Evolutionary conservation across 169 alveolate genomes (phyloP), one percentile per base, ranked within the genome.

Genomic region (Babesia bigemina): DNA sequence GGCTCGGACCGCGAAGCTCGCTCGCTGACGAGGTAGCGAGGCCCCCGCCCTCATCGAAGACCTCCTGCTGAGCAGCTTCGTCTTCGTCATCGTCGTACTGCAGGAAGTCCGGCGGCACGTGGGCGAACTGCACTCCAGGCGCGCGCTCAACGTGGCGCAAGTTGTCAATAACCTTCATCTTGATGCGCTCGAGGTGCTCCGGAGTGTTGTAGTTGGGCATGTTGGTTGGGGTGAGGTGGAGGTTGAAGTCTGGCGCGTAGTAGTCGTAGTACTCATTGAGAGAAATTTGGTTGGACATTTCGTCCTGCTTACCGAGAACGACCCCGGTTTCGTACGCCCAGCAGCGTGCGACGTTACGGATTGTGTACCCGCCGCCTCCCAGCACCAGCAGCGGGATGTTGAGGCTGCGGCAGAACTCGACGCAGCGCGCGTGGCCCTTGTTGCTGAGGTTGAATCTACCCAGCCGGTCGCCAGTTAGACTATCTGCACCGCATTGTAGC

Each of bases 281-380:
- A 7, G 99, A 97, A 60, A 97, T 94, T 53, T 95, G 94, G 63
- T 93, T 94, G 49, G 96, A 91, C 83, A 97, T 91, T 21, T 95
- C 95, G 65, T 93, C 94, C 53, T 94, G 94, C 28, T 77, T 72
- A 55, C 92, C 96, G 21, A 98, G 90, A 28, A 96, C 96, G 21
- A 96, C 95, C 0, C 98, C 99, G 7, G 99, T 98, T 87, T 98
- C 99, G 87, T 97, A 96, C 22, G 99, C 97, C 99, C 99, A 98
- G 82, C 99, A 96, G 63, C 99, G 86, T 0, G 99, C 98, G 11
- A 98, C 99, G 87, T 97, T 97, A 29, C 99, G 90, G 12, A 98
- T 97, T 33, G 99, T 98, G 88, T 98, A 98, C n/a, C 99, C 99
- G 9, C 99, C 99, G 0, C 99, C 99, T 44, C 99, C 99, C 67